A percentile compares a stretch with the other conserved stretches of the same genome.
Evolutionary conservation across 495 filamentous ascomycete species (phyloP).

Genomic region (Oidiodendron maius): DNA sequence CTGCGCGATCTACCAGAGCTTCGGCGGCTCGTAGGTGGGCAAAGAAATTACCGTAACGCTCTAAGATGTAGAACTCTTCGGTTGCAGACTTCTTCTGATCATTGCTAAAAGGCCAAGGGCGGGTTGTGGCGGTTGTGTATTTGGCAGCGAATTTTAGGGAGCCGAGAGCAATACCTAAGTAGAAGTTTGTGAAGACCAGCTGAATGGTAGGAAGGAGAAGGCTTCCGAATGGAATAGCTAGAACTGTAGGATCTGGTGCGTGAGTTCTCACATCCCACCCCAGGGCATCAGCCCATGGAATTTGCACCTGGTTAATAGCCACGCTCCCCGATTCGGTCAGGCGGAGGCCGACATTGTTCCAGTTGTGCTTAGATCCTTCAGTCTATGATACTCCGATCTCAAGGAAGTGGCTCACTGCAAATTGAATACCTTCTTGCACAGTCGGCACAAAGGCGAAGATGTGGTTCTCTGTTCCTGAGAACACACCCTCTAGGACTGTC

Average conservation of each 20-base stretch:
- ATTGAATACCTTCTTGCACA: constrained; percentile 45
- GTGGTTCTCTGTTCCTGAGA: constrained; percentile 46
- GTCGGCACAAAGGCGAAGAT: constrained; percentile 54
- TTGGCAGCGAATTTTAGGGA: constrained; percentile 40
- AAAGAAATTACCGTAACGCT: constrained; percentile 53
- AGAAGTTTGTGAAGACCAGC: constrained; percentile 57
- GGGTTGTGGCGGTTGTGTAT: constrained; percentile 46
- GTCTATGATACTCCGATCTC: neutral
- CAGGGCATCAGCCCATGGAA: constrained; percentile 50
- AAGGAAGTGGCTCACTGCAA: constrained; percentile 22
- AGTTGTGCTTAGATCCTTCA: constrained; percentile 37
- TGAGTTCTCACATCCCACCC: constrained; percentile 45
- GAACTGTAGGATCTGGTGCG: constrained; percentile 35
- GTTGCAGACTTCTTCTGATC: constrained; percentile 46
- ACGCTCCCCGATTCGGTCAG: constrained; percentile 55
- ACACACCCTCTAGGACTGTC: constrained; percentile 55
- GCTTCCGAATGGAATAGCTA: constrained; percentile 42
- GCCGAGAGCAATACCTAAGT: constrained; percentile 53
- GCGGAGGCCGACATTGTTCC: constrained; percentile 55
- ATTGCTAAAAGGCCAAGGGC: constrained; percentile 54
- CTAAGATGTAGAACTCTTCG: constrained; percentile 58
- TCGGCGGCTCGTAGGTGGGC: constrained; percentile 52
- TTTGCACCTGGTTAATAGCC: constrained; percentile 47
- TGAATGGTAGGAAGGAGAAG: constrained; percentile 55
- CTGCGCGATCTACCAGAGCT: constrained; percentile 48